These are phyloP conservation scores for Mortierella antarctica DNA, from an alignment of 192 early-diverging fungal genomes.

Conservation along the genomic window DNA sequence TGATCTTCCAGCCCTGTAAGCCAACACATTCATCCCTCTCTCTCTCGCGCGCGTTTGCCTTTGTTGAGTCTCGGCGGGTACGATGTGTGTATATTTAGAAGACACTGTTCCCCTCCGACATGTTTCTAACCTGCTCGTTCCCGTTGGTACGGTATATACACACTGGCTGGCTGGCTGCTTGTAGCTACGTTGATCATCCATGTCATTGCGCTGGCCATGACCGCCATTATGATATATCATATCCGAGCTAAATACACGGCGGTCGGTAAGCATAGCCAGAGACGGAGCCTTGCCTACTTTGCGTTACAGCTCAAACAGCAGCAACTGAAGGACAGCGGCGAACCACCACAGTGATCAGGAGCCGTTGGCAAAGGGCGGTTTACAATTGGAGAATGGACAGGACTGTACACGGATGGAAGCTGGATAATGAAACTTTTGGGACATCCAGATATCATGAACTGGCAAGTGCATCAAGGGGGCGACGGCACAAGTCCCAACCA, in stretches of 20 bases:
- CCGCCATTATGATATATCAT: slow-evolving; percentile 98
- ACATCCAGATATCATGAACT: too few relatives aligned
- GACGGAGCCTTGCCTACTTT: not conserved
- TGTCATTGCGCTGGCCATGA: slow-evolving; percentile 94
- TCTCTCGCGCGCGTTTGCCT: not conserved
- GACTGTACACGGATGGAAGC: too few relatives aligned
- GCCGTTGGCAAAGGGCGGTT: too few relatives aligned
- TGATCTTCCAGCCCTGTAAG: slow-evolving; percentile 90
- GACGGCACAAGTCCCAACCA: too few relatives aligned
- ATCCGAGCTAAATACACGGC: slow-evolving; percentile 98
- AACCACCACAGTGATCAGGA: not conserved
- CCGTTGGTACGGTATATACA: not conserved
- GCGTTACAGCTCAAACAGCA: not conserved
- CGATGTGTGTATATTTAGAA: not conserved
- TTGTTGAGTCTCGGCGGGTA: not conserved
- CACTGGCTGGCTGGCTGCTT: not conserved
- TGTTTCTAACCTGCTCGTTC: not conserved
- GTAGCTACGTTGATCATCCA: slow-evolving; percentile 93
- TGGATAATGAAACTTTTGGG: too few relatives aligned
- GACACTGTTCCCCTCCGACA: not conserved
- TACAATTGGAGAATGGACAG: too few relatives aligned
- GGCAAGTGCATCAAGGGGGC: too few relatives aligned
- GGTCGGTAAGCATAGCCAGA: slow-evolving; percentile 73
- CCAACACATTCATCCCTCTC: not conserved
- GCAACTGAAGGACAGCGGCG: not conserved